These are phyloP conservation scores for Exidia glandulosa DNA, from an alignment of 768 basidiomycete genomes.

Conservation along the genomic window DNA sequence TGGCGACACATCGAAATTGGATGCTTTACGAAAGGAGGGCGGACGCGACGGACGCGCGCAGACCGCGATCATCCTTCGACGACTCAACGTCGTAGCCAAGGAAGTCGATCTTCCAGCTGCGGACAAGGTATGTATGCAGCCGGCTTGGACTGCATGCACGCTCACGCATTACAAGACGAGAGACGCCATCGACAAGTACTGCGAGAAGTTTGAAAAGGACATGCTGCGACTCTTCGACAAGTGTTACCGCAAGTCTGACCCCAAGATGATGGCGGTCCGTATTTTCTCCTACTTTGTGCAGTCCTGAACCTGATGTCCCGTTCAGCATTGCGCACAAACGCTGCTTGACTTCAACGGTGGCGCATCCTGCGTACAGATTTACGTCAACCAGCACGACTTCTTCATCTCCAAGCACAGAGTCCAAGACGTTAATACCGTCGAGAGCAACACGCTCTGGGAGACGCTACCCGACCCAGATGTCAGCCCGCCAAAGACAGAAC, in stretches of 20 bases:
- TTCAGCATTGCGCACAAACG: constrained; percentile 92
- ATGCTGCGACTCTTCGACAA: constrained; percentile 93
- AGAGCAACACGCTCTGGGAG: constrained; percentile 63
- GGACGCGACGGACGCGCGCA: constrained; percentile 81
- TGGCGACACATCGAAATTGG: constrained; percentile 65
- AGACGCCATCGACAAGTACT: constrained; percentile 90
- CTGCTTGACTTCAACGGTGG: constrained; percentile 97
- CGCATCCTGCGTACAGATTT: constrained; percentile 91
- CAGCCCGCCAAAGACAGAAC: constrained; percentile 64
- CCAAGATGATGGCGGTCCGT: constrained; percentile 94
- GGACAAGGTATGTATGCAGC: constrained; percentile 47
- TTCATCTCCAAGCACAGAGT: constrained; percentile 82
- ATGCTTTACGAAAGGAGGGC: constrained; percentile 66
- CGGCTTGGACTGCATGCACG: neutral
- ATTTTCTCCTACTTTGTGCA: neutral
- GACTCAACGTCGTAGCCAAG: constrained; percentile 79
- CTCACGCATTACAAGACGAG: constrained; percentile 48
- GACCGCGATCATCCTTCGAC: constrained; percentile 76
- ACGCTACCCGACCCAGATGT: constrained; percentile 69
- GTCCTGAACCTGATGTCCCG: constrained; percentile 4
- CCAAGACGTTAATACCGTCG: constrained; percentile 44
- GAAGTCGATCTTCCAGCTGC: constrained; percentile 83
- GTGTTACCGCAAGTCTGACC: constrained; percentile 93
- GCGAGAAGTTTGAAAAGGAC: constrained; percentile 98
- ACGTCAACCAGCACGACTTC: constrained; percentile 99